Percentiles rank a stretch among this genome's conserved stretches.
Conservation (phyloP, 2,329 filamentous ascomycete species). For the Pestalotiopsis sp. region DNA sequence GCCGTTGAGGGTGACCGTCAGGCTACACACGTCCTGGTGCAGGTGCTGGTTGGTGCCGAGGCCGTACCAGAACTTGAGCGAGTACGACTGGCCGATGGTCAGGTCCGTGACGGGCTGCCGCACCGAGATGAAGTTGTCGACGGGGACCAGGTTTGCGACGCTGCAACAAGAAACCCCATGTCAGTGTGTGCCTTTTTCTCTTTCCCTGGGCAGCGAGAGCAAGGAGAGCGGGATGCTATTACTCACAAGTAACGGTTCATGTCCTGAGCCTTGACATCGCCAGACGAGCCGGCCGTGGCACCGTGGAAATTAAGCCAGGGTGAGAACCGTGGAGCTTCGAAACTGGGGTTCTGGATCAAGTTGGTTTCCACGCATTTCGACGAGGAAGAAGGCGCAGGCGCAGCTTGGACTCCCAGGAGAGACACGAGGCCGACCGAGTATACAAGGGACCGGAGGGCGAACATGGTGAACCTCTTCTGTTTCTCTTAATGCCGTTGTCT, state of each 20-base stretch:
- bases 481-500: not conserved
- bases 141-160: not conserved
- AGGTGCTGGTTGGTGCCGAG: not conserved
- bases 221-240: not conserved
- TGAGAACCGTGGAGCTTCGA: not conserved
- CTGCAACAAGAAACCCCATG: not conserved
- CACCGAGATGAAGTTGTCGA: not conserved
- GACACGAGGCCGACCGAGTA: not conserved
- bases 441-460: not conserved
- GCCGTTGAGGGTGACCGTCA: not conserved
- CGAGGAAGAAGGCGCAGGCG: not conserved
- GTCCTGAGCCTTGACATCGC: not conserved
- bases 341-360: conserved; percentile 5
- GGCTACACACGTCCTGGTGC: not conserved
- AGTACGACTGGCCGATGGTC: not conserved
- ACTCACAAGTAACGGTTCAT: not conserved
- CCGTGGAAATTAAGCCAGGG: conserved; percentile 5
- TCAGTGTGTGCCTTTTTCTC: not conserved
- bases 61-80: conserved; percentile 2
- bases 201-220: not conserved
- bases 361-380: conserved; percentile 1
- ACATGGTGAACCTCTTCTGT: not conserved
- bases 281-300: not conserved
- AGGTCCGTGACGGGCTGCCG: not conserved
- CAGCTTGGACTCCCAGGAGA: not conserved